Conservation (phyloP, 169 alveolate genomes). For the Ichthyophthirius multifiliis region DNA sequence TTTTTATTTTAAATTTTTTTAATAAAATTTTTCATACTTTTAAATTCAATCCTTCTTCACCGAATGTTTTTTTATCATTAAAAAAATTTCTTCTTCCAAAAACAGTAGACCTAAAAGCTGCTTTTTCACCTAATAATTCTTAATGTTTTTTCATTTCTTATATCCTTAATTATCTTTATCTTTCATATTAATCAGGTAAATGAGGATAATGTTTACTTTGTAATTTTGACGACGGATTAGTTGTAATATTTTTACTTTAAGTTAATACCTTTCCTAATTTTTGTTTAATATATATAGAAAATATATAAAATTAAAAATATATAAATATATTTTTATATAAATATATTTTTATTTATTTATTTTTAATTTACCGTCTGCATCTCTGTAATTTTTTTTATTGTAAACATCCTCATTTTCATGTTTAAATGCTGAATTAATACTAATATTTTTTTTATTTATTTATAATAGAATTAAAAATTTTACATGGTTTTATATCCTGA, state of each 20-base stretch:
- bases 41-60: no score
- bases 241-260: not conserved
- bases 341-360: not conserved
- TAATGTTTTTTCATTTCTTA: no score
- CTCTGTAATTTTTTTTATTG: not conserved
- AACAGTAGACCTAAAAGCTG: no score
- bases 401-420: not conserved
- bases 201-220: not conserved
- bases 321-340: not conserved
- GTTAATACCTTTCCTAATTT: not conserved
- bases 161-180: not conserved
- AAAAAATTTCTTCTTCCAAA: no score
- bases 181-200: not conserved
- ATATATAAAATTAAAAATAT: not conserved
- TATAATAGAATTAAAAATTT: not conserved
- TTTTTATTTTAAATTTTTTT: no score
- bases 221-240: not conserved
- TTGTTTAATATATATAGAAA: not conserved
- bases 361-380: not conserved
- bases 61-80: no score
- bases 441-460: not conserved
- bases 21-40: no score
- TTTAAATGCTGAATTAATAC: not conserved
- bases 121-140: no score
- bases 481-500: conserved; percentile 2